These are phyloP conservation scores for Aspergillus kassunensis DNA, from an alignment of 495 filamentous ascomycete species.

Conservation along the genomic window DNA sequence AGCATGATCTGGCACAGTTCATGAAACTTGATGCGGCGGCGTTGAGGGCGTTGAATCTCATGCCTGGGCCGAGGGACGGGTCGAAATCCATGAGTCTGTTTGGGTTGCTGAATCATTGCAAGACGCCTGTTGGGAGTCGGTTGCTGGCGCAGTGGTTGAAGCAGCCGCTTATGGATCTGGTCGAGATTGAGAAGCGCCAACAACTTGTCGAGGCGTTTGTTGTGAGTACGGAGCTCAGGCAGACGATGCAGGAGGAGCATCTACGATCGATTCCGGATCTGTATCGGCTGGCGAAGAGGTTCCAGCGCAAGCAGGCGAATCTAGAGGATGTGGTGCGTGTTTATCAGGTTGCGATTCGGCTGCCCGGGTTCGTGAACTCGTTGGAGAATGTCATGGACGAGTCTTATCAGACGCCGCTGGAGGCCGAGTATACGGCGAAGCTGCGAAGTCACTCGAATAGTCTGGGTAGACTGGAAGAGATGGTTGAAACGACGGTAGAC, in stretches of 20 bases:
- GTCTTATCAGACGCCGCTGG: slow-evolving; percentile 80
- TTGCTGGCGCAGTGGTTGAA: slow-evolving; percentile 96
- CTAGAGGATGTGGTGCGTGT: slow-evolving; percentile 93
- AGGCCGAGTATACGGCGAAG: slow-evolving; percentile 83
- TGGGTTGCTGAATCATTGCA: slow-evolving; percentile 94
- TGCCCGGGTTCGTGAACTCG: slow-evolving; percentile 85
- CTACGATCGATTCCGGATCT: slow-evolving; percentile 90
- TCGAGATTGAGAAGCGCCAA: slow-evolving; percentile 86
- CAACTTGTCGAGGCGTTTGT: slow-evolving; percentile 95
- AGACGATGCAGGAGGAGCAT: slow-evolving; percentile 98
- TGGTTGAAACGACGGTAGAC: slow-evolving; percentile 98
- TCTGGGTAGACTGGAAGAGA: slow-evolving; percentile 84
- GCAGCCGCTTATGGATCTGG: slow-evolving; percentile 89
- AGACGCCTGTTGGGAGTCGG: slow-evolving; percentile 88
- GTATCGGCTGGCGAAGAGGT: slow-evolving; percentile 89
- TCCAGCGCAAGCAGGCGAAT: slow-evolving; percentile 84
- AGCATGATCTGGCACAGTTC: slow-evolving; percentile 94
- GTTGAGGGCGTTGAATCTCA: slow-evolving; percentile 88
- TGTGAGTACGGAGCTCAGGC: slow-evolving; percentile 85
- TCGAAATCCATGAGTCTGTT: slow-evolving; percentile 97
- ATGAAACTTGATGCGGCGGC: slow-evolving; percentile 99
- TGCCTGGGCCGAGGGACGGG: slow-evolving; percentile 92
- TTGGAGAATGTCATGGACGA: slow-evolving; percentile 96
- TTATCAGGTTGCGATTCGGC: slow-evolving; percentile 88
- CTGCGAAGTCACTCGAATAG: slow-evolving; percentile 71